These are phyloP conservation scores for Lipomyces lipofer DNA, from an alignment of 805 yeast species.

Conservation along the genomic window DNA sequence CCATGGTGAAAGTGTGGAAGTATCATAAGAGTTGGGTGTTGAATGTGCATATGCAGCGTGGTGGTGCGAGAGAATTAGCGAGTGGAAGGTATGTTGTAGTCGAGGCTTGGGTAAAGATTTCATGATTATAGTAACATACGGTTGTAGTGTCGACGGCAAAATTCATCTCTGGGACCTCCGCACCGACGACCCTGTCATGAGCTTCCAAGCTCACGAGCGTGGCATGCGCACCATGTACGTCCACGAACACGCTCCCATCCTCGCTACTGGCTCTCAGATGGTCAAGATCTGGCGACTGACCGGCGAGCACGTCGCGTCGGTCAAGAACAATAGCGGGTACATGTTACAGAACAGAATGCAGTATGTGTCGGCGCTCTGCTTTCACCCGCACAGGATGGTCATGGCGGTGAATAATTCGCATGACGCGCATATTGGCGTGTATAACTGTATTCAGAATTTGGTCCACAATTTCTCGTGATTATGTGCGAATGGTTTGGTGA, in stretches of 20 bases:
- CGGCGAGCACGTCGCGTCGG: constrained; percentile 68
- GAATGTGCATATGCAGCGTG: constrained; percentile 92
- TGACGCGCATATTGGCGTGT: constrained; percentile 68
- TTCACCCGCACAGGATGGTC: constrained; percentile 96
- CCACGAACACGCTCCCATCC: constrained; percentile 95
- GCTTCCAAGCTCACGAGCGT: constrained; percentile 57
- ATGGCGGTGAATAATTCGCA: constrained; percentile 82
- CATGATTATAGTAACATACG: neutral
- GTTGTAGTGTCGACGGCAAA: constrained; percentile 59
- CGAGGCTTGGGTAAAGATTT: neutral
- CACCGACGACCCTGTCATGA: constrained; percentile 61
- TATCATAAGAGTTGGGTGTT: constrained; percentile 57
- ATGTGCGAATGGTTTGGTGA: too few species aligned
- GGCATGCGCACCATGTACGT: constrained; percentile 69
- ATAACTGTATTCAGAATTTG: constrained; percentile 39
- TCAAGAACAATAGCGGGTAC: constrained; percentile 50
- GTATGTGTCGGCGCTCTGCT: constrained; percentile 64
- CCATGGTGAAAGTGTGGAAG: constrained; percentile 83
- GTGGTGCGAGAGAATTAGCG: constrained; percentile 87
- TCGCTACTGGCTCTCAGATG: constrained; percentile 81
- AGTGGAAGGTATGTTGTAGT: constrained; percentile 56
- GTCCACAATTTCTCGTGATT: constrained; percentile 23
- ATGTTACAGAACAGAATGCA: constrained; percentile 40
- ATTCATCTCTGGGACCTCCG: constrained; percentile 92
- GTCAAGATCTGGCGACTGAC: constrained; percentile 83